These are phyloP conservation scores for Stromatinia cepivora DNA, from an alignment of 2,329 filamentous ascomycete genomes.

Conservation along the genomic window DNA sequence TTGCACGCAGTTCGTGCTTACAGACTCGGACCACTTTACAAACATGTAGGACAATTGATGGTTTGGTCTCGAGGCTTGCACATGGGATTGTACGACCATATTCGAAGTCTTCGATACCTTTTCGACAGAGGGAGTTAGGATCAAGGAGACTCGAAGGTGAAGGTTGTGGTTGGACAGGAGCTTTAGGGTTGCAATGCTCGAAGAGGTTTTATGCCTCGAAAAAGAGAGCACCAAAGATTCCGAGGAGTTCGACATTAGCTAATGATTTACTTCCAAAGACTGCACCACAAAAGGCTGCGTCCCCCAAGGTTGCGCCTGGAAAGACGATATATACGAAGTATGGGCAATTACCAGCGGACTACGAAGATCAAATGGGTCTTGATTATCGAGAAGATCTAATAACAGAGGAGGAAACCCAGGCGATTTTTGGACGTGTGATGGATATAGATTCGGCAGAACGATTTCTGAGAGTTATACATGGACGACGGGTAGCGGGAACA, in stretches of 20 bases:
- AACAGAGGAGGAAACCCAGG: conserved; percentile 47
- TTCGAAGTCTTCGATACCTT: conserved; percentile 21
- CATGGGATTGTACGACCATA: conserved; percentile 28
- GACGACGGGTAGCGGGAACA: conserved; percentile 63
- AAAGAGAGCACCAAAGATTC: background rate
- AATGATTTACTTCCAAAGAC: conserved; percentile 14
- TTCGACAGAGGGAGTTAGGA: background rate
- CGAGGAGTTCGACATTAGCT: background rate
- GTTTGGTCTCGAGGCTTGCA: conserved; percentile 32
- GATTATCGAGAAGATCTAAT: conserved; percentile 54
- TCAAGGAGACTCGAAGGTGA: background rate
- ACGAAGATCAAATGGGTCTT: conserved; percentile 57
- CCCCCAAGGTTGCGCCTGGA: conserved; percentile 4
- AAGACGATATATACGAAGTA: conserved; percentile 51
- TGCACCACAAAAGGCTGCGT: conserved; percentile 26
- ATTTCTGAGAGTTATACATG: conserved; percentile 60
- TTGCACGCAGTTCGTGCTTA: conserved; percentile 33
- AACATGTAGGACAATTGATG: conserved; percentile 29
- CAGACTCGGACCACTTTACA: conserved; percentile 33
- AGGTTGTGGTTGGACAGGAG: background rate
- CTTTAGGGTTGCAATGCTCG: conserved; percentile 18
- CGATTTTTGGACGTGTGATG: conserved; percentile 54
- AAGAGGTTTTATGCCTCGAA: conserved; percentile 19
- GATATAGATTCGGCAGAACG: conserved; percentile 50
- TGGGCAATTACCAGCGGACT: conserved; percentile 57